Evolutionary conservation across 768 basidiomycete genomes (phyloP).

Genomic region (Lactarius tabidus): DNA sequence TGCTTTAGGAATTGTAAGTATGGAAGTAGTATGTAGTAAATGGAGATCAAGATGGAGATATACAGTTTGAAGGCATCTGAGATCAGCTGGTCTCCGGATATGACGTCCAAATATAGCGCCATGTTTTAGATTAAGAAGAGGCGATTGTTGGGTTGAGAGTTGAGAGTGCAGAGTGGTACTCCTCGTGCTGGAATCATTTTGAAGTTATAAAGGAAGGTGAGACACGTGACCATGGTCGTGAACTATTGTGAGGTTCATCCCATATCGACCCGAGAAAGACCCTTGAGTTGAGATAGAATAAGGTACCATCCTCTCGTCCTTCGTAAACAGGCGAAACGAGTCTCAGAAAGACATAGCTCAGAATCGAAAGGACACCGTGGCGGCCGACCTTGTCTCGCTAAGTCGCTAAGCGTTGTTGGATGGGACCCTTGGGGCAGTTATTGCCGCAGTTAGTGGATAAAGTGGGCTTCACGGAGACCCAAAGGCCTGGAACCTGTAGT

Average conservation of each 20-base stretch:
- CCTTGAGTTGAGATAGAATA: conserved; percentile 59
- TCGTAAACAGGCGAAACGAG: conserved; percentile 52
- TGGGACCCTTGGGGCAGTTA: no score
- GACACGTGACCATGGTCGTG: conserved; percentile 16
- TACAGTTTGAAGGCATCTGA: conserved; percentile 92
- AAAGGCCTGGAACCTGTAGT: conserved; percentile 85
- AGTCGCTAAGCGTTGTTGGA: conserved; percentile 83
- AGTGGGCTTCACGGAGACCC: no score
- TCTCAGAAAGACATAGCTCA: conserved; percentile 54
- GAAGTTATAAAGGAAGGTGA: conserved; percentile 12
- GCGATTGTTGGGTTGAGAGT: no score
- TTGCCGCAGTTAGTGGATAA: no score
- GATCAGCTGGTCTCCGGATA: conserved; percentile 85
- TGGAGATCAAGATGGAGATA: conserved; percentile 33
- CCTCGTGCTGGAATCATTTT: no score
- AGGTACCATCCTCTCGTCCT: conserved; percentile 77
- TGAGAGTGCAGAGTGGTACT: conserved; percentile 22
- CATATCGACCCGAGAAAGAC: no score
- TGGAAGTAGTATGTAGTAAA: not conserved
- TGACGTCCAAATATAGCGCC: conserved; percentile 69
- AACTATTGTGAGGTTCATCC: no score
- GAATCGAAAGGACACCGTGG: no score
- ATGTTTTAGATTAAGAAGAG: conserved; percentile 39
- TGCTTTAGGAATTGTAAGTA: conserved; percentile 42
- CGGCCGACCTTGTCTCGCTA: no score